These are phyloP conservation scores for Hypomontagnella monticulosa DNA, from an alignment of 495 filamentous ascomycete genomes.

Conservation along the genomic window DNA sequence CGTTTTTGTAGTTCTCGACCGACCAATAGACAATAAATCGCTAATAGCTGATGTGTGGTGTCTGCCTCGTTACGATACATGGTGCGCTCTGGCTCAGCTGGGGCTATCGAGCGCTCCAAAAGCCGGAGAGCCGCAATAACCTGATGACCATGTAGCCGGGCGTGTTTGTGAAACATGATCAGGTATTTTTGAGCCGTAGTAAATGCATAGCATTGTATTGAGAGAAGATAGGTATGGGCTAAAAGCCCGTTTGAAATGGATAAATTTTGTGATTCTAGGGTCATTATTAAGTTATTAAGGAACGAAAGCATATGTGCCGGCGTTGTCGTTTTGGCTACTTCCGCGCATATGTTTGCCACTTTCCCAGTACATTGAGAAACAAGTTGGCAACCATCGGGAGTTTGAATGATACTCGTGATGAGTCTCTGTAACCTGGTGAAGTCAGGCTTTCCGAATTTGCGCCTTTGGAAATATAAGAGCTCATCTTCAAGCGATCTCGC, in stretches of 20 bases:
- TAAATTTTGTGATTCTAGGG: constrained; percentile 13
- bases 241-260: constrained; percentile 6
- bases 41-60: constrained; percentile 13
- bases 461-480: not conserved
- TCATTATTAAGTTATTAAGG: constrained; percentile 41
- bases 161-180: constrained; percentile 2
- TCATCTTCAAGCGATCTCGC: not conserved
- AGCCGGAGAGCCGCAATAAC: not conserved
- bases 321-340: not conserved
- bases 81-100: not conserved
- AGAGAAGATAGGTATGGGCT: constrained; percentile 9
- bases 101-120: not conserved
- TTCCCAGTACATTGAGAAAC: constrained; percentile 12
- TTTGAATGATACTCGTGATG: constrained; percentile 21
- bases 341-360: not conserved
- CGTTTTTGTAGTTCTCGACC: constrained; percentile 1
- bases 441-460: not conserved
- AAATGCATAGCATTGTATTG: constrained; percentile 17
- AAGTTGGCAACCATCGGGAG: constrained; percentile 22
- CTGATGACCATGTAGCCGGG: not conserved
- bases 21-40: constrained; percentile 21
- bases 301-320: constrained; percentile 29
- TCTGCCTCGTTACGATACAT: not conserved
- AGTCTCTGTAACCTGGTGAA: constrained; percentile 34
- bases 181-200: constrained; percentile 27